A percentile compares a stretch with the other conserved stretches of the same genome.
Evolutionary conservation across 2,329 filamentous ascomycete genomes (phyloP).

Genomic region (Penicillium aurantiogriseum): DNA sequence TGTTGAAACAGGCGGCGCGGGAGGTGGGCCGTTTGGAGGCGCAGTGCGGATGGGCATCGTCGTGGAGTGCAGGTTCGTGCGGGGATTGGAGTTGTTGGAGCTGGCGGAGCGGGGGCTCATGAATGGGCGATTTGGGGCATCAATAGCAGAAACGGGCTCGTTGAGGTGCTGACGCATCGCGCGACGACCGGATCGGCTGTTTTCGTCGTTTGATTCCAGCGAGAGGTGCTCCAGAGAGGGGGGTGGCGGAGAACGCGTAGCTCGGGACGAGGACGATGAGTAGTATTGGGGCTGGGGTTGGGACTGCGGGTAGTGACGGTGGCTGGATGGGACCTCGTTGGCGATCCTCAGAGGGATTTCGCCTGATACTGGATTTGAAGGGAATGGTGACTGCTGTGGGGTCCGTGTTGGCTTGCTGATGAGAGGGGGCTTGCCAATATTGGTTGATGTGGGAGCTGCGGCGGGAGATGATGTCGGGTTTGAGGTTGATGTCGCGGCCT

Average conservation of each 20-base stretch:
- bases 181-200: conserved; percentile 29
- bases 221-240: conserved; percentile 47
- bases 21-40: conserved; percentile 58
- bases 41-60: conserved; percentile 64
- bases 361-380: conserved; percentile 45
- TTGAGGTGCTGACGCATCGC: conserved; percentile 29
- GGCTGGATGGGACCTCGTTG: conserved; percentile 31
- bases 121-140: conserved; percentile 37
- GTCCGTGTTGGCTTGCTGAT: conserved; percentile 26
- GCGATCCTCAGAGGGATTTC: conserved; percentile 63
- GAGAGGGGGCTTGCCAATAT: conserved; percentile 39
- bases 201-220: conserved; percentile 39
- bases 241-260: conserved; percentile 35
- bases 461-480: conserved; percentile 51
- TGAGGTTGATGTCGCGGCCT: conserved; percentile 26
- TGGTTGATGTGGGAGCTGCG: conserved; percentile 26
- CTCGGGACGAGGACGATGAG: conserved; percentile 24
- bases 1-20: conserved; percentile 52
- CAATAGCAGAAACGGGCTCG: conserved; percentile 41
- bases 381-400: conserved; percentile 20
- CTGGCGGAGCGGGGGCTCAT: conserved; percentile 43
- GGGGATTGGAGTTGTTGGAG: conserved; percentile 36
- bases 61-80: conserved; percentile 50
- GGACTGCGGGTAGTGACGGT: conserved; percentile 12
- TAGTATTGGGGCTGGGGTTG: conserved; percentile 26